A percentile compares a stretch with the other conserved stretches of the same genome.
These are phyloP conservation scores for Rhodotorula sp. DNA, from an alignment of 1,284 basidiomycete species.

Conservation along the genomic window DNA sequence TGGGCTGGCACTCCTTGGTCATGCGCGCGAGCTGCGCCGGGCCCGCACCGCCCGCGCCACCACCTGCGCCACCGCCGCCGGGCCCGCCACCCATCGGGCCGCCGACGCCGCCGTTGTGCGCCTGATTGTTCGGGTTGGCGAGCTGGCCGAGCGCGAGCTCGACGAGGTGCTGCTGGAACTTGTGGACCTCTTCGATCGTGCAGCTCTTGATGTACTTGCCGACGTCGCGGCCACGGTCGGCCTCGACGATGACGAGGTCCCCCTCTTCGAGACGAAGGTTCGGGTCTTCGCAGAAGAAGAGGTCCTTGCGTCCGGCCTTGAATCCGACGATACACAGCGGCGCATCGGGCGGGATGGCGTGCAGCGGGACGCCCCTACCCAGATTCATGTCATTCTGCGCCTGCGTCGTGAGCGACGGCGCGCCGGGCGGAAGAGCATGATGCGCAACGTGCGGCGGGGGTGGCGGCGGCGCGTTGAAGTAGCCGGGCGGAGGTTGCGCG, in stretches of 20 bases:
- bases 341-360: conserved; percentile 74
- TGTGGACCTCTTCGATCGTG: conserved; percentile 87
- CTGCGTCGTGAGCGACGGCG: conserved; percentile 41
- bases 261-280: conserved; percentile 63
- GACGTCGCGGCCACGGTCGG: conserved; percentile 69
- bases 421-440: conserved; percentile 31
- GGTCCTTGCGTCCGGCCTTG: conserved; percentile 91
- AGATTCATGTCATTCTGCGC: conserved; percentile 53
- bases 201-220: conserved; percentile 61
- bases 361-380: conserved; percentile 85
- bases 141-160: conserved; percentile 44
- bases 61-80: background rate
- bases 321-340: conserved; percentile 97
- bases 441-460: conserved; percentile 7
- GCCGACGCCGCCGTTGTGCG: background rate
- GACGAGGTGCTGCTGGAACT: conserved; percentile 74
- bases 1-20: conserved; percentile 89
- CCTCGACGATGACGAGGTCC: conserved; percentile 94
- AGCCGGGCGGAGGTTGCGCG: conserved; percentile 13
- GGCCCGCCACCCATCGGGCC: background rate
- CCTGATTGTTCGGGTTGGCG: conserved; percentile 23
- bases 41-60: background rate
- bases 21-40: conserved; percentile 39
- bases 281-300: conserved; percentile 81
- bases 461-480: conserved; percentile 21